Conservation (phyloP, 805 yeast species). For the Lachancea lanzarotensis region DNA sequence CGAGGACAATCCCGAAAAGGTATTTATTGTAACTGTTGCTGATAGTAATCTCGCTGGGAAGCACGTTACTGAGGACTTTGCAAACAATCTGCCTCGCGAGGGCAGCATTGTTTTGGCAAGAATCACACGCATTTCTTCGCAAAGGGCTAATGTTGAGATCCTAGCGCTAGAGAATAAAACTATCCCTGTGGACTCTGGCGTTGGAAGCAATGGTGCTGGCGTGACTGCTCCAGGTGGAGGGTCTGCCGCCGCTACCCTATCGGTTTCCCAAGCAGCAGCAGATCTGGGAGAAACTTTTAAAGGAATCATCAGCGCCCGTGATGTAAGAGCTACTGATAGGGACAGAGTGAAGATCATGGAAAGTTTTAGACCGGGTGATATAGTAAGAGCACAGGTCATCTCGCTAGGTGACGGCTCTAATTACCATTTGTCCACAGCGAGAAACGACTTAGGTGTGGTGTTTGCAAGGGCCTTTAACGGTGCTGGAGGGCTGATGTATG, state of each 20-base stretch:
- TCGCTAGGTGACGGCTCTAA: conserved; percentile 92
- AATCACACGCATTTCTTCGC: conserved; percentile 57
- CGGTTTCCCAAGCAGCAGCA: conserved; percentile 42
- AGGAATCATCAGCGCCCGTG: conserved; percentile 81
- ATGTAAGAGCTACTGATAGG: conserved; percentile 83
- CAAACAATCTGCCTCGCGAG: conserved; percentile 66
- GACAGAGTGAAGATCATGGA: conserved; percentile 77
- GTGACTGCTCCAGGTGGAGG: conserved; percentile 46
- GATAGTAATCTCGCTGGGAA: conserved; percentile 5
- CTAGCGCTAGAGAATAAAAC: conserved; percentile 57
- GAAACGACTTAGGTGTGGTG: conserved; percentile 88
- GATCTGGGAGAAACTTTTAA: conserved; percentile 86
- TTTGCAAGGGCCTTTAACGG: conserved; percentile 66
- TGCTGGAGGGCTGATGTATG: conserved; percentile 73
- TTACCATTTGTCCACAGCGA: conserved; percentile 83
- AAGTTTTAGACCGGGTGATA: conserved; percentile 85
- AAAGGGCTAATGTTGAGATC: conserved; percentile 76
- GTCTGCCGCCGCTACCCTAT: conserved; percentile 42
- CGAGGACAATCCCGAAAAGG: conserved; percentile 9
- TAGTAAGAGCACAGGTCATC: conserved; percentile 71
- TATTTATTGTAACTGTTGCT: conserved; percentile 7
- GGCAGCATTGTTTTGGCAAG: conserved; percentile 76
- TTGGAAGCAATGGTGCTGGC: conserved; percentile 51
- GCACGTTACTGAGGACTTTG: conserved; percentile 24
- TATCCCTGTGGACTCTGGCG: conserved; percentile 54